Percentiles rank a stretch among this genome's conserved stretches.
Evolutionary conservation across 345 rosid genomes (phyloP).

Genomic region (Salix koriyanagi): DNA sequence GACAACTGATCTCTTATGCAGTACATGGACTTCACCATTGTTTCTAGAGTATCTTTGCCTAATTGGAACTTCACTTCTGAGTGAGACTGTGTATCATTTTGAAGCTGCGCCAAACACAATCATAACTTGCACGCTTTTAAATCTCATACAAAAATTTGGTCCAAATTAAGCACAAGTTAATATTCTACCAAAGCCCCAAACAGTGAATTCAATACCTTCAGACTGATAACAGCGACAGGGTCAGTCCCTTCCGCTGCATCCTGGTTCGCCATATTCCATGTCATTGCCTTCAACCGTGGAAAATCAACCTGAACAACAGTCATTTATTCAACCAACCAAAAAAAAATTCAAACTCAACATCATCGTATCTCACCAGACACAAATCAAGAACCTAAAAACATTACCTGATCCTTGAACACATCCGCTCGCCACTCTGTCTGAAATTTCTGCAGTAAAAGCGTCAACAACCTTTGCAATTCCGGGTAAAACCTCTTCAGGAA

Average conservation of each 20-base stretch:
- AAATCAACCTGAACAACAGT: conserved; percentile 32
- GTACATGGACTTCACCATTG: conserved; percentile 41
- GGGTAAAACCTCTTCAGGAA: conserved; percentile 52
- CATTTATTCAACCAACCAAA: background rate
- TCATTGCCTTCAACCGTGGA: conserved; percentile 54
- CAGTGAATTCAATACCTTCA: conserved; percentile 34
- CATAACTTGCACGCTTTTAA: background rate
- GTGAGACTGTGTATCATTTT: conserved; percentile 36
- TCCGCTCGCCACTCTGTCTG: conserved; percentile 59
- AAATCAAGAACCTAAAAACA: background rate
- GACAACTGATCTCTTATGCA: conserved; percentile 45
- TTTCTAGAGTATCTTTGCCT: conserved; percentile 41
- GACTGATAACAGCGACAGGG: conserved; percentile 46
- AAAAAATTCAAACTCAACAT: background rate
- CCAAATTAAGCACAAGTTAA: background rate
- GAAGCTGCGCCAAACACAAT: conserved; percentile 36
- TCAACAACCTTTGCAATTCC: conserved; percentile 45
- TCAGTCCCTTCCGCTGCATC: conserved; percentile 21
- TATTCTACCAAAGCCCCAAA: background rate
- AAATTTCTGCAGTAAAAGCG: conserved; percentile 56
- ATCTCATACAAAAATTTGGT: background rate
- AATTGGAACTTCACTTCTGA: conserved; percentile 44
- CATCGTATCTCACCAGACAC: background rate
- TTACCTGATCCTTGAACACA: conserved; percentile 47
- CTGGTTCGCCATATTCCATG: conserved; percentile 48